Evolutionary conservation across 2,329 filamentous ascomycete genomes (phyloP).

Genomic region (Chrysoporthe cubensis): DNA sequence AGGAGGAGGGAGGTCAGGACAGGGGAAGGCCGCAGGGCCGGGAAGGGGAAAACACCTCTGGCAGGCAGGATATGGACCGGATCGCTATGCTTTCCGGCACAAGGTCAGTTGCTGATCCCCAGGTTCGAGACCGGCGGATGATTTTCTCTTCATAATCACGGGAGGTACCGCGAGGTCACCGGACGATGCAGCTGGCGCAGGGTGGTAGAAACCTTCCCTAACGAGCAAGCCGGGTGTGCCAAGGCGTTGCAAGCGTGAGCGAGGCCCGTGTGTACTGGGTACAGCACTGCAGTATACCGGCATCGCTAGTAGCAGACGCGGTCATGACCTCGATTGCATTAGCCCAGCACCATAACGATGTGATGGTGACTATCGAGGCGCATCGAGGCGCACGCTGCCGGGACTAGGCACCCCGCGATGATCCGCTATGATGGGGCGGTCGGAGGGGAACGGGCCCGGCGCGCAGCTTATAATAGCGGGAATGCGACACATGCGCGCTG

Average conservation of each 20-base stretch:
- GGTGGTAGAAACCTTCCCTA: not conserved
- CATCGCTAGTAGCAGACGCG: not conserved
- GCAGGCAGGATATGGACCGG: not conserved
- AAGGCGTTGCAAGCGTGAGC: not conserved
- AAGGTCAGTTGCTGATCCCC: conserved; percentile 1
- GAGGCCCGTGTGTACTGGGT: conserved; percentile 3
- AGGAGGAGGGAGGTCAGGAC: not conserved
- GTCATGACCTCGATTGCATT: not conserved
- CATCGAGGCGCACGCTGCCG: not conserved
- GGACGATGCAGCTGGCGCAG: conserved; percentile 7
- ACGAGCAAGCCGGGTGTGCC: conserved; percentile 6
- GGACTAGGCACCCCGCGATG: not conserved
- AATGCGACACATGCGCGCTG: not conserved
- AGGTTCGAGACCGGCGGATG: not conserved
- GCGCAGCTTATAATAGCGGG: not conserved
- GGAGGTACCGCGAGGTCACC: not conserved
- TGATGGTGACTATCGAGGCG: not conserved
- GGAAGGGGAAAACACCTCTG: not conserved
- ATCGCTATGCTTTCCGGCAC: not conserved
- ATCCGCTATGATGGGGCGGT: not conserved
- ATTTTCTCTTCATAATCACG: not conserved
- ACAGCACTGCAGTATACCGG: not conserved
- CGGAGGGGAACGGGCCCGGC: not conserved
- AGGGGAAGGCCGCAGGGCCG: not conserved
- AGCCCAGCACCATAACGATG: not conserved